Conservation (phyloP, 768 basidiomycete species). For the Calocera viscosa region DNA sequence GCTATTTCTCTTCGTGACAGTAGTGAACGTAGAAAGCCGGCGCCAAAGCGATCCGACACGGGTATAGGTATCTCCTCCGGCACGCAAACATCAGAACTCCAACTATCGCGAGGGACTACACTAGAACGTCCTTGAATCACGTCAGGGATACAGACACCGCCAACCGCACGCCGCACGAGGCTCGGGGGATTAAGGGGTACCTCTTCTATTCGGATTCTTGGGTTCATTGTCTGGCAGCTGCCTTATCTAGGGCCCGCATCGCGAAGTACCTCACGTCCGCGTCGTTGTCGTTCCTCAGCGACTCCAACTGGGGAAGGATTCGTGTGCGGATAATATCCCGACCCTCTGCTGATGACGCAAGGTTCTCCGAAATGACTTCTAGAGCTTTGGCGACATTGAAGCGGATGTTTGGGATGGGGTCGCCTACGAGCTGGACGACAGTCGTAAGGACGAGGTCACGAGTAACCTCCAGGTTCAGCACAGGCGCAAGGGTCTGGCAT, state of each 20-base stretch:
- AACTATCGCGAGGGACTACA: background rate
- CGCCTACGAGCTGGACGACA: conserved; percentile 66
- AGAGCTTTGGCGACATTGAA: conserved; percentile 96
- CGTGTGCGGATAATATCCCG: conserved; percentile 57
- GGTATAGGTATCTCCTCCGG: background rate
- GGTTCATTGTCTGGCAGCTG: background rate
- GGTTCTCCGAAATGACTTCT: conserved; percentile 70
- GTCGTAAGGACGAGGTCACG: conserved; percentile 72
- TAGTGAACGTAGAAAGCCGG: background rate
- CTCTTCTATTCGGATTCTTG: background rate
- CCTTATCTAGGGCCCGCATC: conserved; percentile 57
- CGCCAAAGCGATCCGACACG: background rate
- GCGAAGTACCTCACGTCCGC: conserved; percentile 97
- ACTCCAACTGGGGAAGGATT: conserved; percentile 72
- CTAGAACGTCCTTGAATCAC: background rate
- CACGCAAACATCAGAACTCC: background rate
- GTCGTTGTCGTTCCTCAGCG: conserved; percentile 76
- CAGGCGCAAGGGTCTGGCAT: conserved; percentile 81
- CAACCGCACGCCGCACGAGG: no score
- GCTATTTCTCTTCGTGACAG: background rate
- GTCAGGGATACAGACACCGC: background rate
- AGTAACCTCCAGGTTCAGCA: conserved; percentile 72
- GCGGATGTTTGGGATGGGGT: conserved; percentile 96
- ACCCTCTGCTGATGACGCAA: conserved; percentile 54
- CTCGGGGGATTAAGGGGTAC: background rate